These are phyloP conservation scores for Lactarius tabidus DNA, from an alignment of 768 basidiomycete species.

Conservation along the genomic window DNA sequence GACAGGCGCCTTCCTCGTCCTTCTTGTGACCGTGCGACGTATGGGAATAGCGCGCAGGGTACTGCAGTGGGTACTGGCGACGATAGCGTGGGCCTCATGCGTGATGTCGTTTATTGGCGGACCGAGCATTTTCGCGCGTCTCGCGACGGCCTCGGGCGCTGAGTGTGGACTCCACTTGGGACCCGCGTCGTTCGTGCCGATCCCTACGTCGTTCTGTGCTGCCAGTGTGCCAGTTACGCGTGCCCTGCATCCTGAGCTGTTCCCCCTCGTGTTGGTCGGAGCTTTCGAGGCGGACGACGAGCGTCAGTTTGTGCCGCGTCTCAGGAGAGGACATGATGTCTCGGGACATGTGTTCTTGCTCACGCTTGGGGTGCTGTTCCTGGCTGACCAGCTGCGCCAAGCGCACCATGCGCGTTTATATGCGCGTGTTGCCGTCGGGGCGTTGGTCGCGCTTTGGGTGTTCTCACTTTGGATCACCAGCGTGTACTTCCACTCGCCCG, in stretches of 20 bases:
- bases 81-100: slow-evolving; percentile 67
- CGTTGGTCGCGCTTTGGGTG: slow-evolving; percentile 59
- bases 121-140: slow-evolving; percentile 65
- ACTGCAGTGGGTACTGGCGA: slow-evolving; percentile 53
- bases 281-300: slow-evolving; percentile 28
- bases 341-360: slow-evolving; percentile 93
- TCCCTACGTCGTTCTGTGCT: slow-evolving; percentile 59
- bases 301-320: slow-evolving; percentile 49
- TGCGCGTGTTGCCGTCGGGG: slow-evolving; percentile 45
- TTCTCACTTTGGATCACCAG: slow-evolving; percentile 77
- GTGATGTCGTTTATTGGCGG: slow-evolving; percentile 90
- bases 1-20: slow-evolving; percentile 54
- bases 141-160: slow-evolving; percentile 64
- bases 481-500: slow-evolving; percentile 86
- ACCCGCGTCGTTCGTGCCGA: slow-evolving; percentile 35
- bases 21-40: slow-evolving; percentile 46
- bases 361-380: slow-evolving; percentile 71
- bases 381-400: slow-evolving; percentile 69
- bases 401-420: slow-evolving; percentile 46
- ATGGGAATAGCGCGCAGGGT: neutral
- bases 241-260: slow-evolving; percentile 59
- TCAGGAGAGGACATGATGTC: slow-evolving; percentile 84
- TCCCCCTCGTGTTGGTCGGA: slow-evolving; percentile 40
- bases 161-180: slow-evolving; percentile 65
- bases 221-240: slow-evolving; percentile 49